These are phyloP conservation scores for Malassezia psittaci DNA, from an alignment of 1,284 basidiomycete species.

Conservation along the genomic window DNA sequence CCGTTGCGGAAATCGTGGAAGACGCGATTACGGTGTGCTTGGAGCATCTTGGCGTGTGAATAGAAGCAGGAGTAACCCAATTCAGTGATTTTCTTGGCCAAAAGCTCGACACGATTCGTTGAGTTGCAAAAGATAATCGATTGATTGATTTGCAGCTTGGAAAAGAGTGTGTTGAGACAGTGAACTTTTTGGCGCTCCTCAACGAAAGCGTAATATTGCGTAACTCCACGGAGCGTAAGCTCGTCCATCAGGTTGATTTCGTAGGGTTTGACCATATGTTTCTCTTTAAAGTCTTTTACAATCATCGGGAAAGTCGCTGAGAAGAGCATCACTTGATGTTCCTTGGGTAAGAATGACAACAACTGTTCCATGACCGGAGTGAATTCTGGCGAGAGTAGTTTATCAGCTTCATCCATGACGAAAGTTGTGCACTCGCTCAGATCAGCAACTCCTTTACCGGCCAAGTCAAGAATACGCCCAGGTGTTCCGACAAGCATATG, in stretches of 20 bases:
- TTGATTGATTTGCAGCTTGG: slow-evolving; percentile 98
- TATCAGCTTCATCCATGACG: slow-evolving; percentile 81
- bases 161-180: slow-evolving; percentile 93
- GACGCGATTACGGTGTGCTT: slow-evolving; percentile 93
- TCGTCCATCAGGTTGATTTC: slow-evolving; percentile 99
- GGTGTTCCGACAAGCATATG: slow-evolving; percentile 96
- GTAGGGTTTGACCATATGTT: slow-evolving; percentile 91
- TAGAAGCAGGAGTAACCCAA: slow-evolving; percentile 99
- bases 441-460: slow-evolving; percentile 86
- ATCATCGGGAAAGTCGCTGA: slow-evolving; percentile 98
- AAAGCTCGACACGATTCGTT: slow-evolving; percentile 94
- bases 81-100: slow-evolving; percentile 98
- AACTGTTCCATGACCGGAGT: slow-evolving; percentile 97
- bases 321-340: slow-evolving; percentile 96
- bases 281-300: slow-evolving; percentile 99
- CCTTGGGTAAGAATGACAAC: slow-evolving; percentile 69
- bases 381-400: slow-evolving; percentile 92
- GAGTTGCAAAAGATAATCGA: slow-evolving; percentile 99
- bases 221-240: slow-evolving; percentile 93
- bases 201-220: slow-evolving; percentile 98
- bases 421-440: slow-evolving; percentile 88
- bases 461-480: slow-evolving; percentile 87
- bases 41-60: slow-evolving; percentile 98
- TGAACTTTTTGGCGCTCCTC: slow-evolving; percentile 99
- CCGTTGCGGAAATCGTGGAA: slow-evolving; percentile 99